Base-by-base conservation (phyloP, 2,329 filamentous ascomycete species). In the Scedosporium apiospermum region DNA sequence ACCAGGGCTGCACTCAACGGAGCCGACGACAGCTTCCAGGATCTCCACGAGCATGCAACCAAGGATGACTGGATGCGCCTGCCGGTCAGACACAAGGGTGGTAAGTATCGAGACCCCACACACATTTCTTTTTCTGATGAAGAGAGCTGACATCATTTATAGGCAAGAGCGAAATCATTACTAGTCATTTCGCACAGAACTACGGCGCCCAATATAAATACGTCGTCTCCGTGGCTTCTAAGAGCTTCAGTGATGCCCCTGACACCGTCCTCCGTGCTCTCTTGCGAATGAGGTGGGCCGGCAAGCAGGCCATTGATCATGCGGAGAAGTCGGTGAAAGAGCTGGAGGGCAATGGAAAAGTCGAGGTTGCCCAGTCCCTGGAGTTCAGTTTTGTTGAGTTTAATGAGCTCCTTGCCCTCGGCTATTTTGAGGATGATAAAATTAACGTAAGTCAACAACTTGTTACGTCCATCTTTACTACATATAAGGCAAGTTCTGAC, bases 171-270 rank as follows among this genome's bases (percentile, higher is more conserved):
- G 79, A 82, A 62, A 73, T 76, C 4, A 69, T 82, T 3, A 82
- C 79, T 0, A 74, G 78, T 0, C 81, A 85, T 60, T 86, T 82
- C 64, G 71, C 74, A 2, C 76, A 78, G 34, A 86, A 86, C 65
- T 84, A 80, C 76, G 87, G 87, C 1, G 86, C 86, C 64, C 80
- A 81, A 0, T 90, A 89, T 71, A 88, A 89, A 62, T 89, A 86
- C 67, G 79, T 84, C 42, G 85, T 86, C 1, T 74, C 77, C 1
- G 81, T 84, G 2, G 72, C 78, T 5, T 82, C 77, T 3, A 74
- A 71, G n/a, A 71, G 76, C 0, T 86, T 87, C 63, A 67, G 72
- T 1, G 72, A 78, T 4, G 80, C 83, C 0, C 81, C 80, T 0
- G 63, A 71, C 1, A 71, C 76, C 0, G 76, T 89, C 1, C 74